These are phyloP conservation scores for Cupressus sempervirens DNA, from an alignment of 75 land plant species.

Conservation along the genomic window DNA sequence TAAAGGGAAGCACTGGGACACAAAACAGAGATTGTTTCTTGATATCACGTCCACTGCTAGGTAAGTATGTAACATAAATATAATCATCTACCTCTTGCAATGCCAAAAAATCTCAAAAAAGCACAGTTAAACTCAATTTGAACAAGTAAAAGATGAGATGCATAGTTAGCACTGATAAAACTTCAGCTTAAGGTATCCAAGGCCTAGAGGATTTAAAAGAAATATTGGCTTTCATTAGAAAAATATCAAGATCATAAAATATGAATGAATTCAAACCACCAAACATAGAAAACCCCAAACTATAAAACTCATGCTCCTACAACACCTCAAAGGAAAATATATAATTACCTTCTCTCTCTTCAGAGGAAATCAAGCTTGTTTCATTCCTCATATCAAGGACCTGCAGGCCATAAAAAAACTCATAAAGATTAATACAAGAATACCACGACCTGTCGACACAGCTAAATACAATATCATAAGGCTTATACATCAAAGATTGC, in stretches of 20 bases:
- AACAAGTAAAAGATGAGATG: too few species aligned
- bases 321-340: not conserved
- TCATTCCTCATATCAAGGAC: conserved; percentile 2
- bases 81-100: not conserved
- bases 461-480: not conserved
- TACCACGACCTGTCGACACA: not conserved
- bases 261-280: not conserved
- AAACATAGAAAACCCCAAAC: not conserved
- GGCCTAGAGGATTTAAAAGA: not conserved
- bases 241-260: not conserved
- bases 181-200: not conserved
- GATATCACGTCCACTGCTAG: not conserved
- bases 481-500: not conserved
- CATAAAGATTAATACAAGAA: not conserved
- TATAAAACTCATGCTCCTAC: not conserved
- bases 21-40: too few species aligned
- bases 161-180: not conserved
- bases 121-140: not conserved
- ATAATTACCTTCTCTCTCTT: conserved; percentile 1
- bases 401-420: not conserved
- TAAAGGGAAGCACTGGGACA: not conserved
- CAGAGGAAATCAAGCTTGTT: not conserved
- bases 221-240: not conserved
- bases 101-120: not conserved
- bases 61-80: not conserved